A percentile compares a stretch with the other conserved stretches of the same genome.
Conservation (phyloP, 2,329 filamentous ascomycete species). For the Diaporthe ampelina region DNA sequence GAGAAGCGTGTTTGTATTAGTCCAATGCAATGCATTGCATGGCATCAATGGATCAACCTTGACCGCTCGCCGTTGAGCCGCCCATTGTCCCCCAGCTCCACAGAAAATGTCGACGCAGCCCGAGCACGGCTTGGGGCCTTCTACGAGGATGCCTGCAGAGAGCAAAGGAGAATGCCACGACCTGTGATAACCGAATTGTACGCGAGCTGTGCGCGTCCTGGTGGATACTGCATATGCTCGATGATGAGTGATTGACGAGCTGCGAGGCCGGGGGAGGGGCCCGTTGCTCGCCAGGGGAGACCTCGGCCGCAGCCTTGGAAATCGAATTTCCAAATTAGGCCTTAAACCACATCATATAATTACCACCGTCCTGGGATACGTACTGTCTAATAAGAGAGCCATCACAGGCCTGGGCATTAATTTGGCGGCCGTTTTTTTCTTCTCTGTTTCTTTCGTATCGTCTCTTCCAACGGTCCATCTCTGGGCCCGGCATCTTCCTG, state of each 20-base stretch:
- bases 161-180: conserved; percentile 14
- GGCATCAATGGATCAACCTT: conserved; percentile 6
- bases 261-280: conserved; percentile 16
- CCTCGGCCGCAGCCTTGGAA: conserved; percentile 1
- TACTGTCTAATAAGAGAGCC: background rate
- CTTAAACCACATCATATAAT: conserved; percentile 32
- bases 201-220: conserved; percentile 29
- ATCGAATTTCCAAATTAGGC: conserved; percentile 18
- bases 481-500: conserved; percentile 40
- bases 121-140: conserved; percentile 23
- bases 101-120: background rate
- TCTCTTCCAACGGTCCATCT: conserved; percentile 9
- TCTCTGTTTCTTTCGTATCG: too few relatives aligned
- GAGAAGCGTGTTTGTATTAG: conserved; percentile 19
- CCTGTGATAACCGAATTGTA: conserved; percentile 20
- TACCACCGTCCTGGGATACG: background rate
- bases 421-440: conserved; percentile 2
- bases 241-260: conserved; percentile 33
- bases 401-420: background rate
- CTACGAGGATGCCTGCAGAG: conserved; percentile 32
- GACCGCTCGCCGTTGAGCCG: conserved; percentile 13
- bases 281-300: conserved; percentile 19
- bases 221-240: conserved; percentile 28
- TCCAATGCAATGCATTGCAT: conserved; percentile 6
- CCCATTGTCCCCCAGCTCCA: conserved; percentile 20